These are phyloP conservation scores for Aspergillus sclerotialis DNA, from an alignment of 2,329 filamentous ascomycete genomes.

Conservation along the genomic window DNA sequence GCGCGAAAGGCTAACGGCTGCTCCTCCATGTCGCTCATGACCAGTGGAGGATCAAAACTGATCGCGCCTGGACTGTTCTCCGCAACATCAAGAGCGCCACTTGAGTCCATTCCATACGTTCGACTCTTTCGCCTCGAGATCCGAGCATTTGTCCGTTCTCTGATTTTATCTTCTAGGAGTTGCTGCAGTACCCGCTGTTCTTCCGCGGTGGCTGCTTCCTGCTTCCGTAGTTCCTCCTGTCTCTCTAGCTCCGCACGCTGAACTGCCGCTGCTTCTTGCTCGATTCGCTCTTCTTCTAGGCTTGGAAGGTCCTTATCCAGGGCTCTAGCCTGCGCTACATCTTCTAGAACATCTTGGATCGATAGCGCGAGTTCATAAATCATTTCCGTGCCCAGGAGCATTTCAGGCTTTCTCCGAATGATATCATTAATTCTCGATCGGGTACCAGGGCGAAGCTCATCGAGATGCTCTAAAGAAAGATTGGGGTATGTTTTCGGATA, in stretches of 20 bases:
- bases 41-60: conserved; percentile 39
- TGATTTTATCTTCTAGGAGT: conserved; percentile 32
- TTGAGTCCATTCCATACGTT: conserved; percentile 23
- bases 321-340: conserved; percentile 71
- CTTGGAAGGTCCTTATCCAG: conserved; percentile 73
- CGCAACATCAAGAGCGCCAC: conserved; percentile 19
- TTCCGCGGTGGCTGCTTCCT: conserved; percentile 34
- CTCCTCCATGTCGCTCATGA: conserved; percentile 56
- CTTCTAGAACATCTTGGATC: conserved; percentile 68
- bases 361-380: conserved; percentile 55
- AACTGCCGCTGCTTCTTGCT: conserved; percentile 67
- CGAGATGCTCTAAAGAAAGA: conserved; percentile 59
- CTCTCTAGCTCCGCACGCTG: conserved; percentile 44
- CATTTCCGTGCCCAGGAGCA: conserved; percentile 57
- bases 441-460: conserved; percentile 62
- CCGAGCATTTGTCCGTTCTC: conserved; percentile 33
- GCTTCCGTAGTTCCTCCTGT: conserved; percentile 42
- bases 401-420: conserved; percentile 62
- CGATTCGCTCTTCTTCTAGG: conserved; percentile 79
- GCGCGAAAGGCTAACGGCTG: conserved; percentile 61
- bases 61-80: conserved; percentile 32
- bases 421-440: conserved; percentile 64
- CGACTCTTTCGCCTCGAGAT: conserved; percentile 33
- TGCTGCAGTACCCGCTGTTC: conserved; percentile 34
- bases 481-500: conserved; percentile 81